A percentile compares a stretch with the other conserved stretches of the same genome.
phyloP scores from a whole-genome alignment of 1,284 basidiomycete species.

The Melampsora americana region DNA sequence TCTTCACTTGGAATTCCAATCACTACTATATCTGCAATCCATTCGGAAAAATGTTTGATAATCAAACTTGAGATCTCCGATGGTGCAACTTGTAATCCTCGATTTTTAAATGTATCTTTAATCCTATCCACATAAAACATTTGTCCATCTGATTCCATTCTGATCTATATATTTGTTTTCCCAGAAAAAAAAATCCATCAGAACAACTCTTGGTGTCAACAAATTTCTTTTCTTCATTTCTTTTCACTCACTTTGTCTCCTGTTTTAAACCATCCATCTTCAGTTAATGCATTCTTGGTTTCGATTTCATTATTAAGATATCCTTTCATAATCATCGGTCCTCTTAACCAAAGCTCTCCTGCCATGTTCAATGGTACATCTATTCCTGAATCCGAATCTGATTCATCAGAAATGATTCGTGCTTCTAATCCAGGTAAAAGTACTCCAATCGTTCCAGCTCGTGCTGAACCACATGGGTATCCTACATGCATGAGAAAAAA shows the following conservation, averaged over 20 bases:
- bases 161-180: conserved; percentile 13
- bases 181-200: neutral
- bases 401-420: conserved; percentile 66
- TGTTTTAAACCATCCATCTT: conserved; percentile 76
- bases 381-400: conserved; percentile 52
- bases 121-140: conserved; percentile 17
- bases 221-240: neutral
- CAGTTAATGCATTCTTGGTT: conserved; percentile 66
- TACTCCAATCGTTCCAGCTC: conserved; percentile 65
- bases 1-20: conserved; percentile 47
- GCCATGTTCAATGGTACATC: conserved; percentile 61
- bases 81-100: conserved; percentile 64
- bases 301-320: conserved; percentile 66
- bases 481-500: neutral
- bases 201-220: conserved; percentile 22
- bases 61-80: conserved; percentile 75
- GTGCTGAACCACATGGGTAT: conserved; percentile 54
- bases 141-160: conserved; percentile 18
- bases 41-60: conserved; percentile 53
- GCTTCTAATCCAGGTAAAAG: conserved; percentile 75
- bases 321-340: conserved; percentile 73
- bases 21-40: conserved; percentile 48
- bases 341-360: conserved; percentile 77
- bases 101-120: conserved; percentile 47
- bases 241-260: conserved; percentile 59